These are phyloP conservation scores for Wickerhamia fluorescens DNA, from an alignment of 805 yeast genomes.

Conservation along the genomic window DNA sequence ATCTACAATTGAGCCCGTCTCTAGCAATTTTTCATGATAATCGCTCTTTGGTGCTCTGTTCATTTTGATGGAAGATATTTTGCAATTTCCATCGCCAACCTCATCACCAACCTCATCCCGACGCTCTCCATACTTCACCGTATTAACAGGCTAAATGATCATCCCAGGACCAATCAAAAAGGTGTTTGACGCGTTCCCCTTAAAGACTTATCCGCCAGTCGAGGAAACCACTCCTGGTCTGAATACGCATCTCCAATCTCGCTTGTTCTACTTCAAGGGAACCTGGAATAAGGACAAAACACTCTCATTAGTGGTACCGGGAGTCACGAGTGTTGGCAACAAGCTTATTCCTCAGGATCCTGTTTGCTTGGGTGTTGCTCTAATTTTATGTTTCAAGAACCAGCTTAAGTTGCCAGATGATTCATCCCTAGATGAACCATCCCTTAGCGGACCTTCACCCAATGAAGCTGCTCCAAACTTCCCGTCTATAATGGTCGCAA, in stretches of 20 bases:
- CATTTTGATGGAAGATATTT: no score
- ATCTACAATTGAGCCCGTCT: no score
- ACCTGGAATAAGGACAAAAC: constrained; percentile 3
- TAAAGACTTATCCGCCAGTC: constrained; percentile 34
- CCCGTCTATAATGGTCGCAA: constrained; percentile 32
- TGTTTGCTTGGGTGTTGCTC: constrained; percentile 39
- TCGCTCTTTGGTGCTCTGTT: no score
- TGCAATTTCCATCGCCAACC: no score
- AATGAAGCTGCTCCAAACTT: background rate
- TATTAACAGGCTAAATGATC: no score
- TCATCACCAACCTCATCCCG: background rate
- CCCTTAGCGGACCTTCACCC: no score
- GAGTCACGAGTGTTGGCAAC: constrained; percentile 23
- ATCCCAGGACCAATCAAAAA: constrained; percentile 38
- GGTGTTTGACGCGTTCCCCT: constrained; percentile 48
- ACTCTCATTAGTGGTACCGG: constrained; percentile 51
- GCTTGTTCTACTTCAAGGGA: constrained; percentile 9
- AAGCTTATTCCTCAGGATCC: constrained; percentile 52
- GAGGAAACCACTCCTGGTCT: constrained; percentile 9
- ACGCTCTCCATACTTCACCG: no score
- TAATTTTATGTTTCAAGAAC: constrained; percentile 42
- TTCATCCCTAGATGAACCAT: constrained; percentile 1
- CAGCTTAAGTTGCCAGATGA: constrained; percentile 33
- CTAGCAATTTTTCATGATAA: no score
- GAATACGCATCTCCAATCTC: constrained; percentile 4